Base-by-base conservation (phyloP, 805 yeast species). In the Wickerhamomyces alni region DNA sequence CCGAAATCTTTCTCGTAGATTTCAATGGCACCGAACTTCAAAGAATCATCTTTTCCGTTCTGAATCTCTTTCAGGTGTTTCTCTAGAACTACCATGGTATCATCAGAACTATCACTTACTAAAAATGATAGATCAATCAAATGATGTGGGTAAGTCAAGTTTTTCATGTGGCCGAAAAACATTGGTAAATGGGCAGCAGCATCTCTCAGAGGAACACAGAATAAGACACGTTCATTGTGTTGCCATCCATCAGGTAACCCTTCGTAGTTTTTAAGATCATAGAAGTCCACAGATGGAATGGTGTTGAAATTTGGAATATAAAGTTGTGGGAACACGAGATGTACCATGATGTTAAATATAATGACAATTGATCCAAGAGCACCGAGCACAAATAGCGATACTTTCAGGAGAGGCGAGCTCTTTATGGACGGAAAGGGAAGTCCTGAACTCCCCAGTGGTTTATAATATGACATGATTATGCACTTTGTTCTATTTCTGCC, bases 1-100 rank as follows among this genome's bases (percentile, higher is more conserved):
- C 98, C 98, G 57, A 91, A 91, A 64, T 91, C 96, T 58, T 87
- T 89, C 61, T 87, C 93, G 60, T 68, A 87, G 36, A 88, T 87
- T 61, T 87, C 95, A 40, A 87, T 85, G 45, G 75, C 75, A 26
- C 96, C 96, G 61, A 86, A 87, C 44, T 81, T 74, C 69, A 74
- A 68, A 16, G 66, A 44, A 16, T 64, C 62, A 63, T 87, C 81
- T 27, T 75, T 70, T 51, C 81, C 80, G 32, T 66, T 69, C 64
- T 91, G 98, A 18, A 86, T 67, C 27, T 64, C 75, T 46, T 70
- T 66, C 49, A 91, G 66, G 48, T 78, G 75, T 26, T 65, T 60
- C 52, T 73, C 65, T 47, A 91, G 66, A 30, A 71, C 74, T 19
- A 76, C 83, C 82, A 89, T 74, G 11, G 98, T 91, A 58, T 85